A percentile compares a stretch with the other conserved stretches of the same genome.
phyloP scores from a whole-genome alignment of 441 rosid genomes.

The Eutrema salsugineum region DNA sequence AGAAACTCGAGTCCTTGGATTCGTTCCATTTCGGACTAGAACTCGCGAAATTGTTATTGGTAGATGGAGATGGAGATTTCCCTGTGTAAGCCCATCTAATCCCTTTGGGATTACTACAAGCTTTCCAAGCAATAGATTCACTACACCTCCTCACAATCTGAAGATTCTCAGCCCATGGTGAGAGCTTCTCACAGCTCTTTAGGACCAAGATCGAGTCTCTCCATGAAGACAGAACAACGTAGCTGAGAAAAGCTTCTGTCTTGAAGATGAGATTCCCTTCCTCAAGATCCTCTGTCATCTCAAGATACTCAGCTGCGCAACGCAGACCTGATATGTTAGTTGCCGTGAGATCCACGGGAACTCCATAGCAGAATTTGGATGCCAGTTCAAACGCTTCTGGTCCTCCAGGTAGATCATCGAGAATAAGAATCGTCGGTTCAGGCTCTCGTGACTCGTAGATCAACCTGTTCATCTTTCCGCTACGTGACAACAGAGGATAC shows the following conservation, averaged over 20 bases:
- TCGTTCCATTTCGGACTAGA: constrained; percentile 90
- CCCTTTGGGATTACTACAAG: constrained; percentile 96
- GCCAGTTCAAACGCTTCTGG: constrained; percentile 85
- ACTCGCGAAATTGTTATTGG: background rate
- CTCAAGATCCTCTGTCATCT: constrained; percentile 97
- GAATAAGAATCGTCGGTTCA: constrained; percentile 47
- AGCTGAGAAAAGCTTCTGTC: constrained; percentile 95
- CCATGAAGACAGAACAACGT: constrained; percentile 96
- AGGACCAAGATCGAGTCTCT: constrained; percentile 84
- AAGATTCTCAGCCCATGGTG: constrained; percentile 97
- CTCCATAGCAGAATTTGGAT: constrained; percentile 92
- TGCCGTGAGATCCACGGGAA: constrained; percentile 90
- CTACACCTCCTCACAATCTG: constrained; percentile 92
- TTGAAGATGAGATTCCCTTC: constrained; percentile 97
- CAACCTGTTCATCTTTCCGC: constrained; percentile 85
- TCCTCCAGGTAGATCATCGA: constrained; percentile 91
- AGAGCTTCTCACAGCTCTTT: constrained; percentile 85
- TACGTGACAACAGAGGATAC: constrained; percentile 92
- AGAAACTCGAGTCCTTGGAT: constrained; percentile 47
- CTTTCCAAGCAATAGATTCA: constrained; percentile 97
- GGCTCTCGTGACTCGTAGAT: constrained; percentile 72
- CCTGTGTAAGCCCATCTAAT: constrained; percentile 91
- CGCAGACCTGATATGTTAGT: constrained; percentile 80
- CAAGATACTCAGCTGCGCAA: constrained; percentile 94
- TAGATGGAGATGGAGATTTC: constrained; percentile 47